Conservation (phyloP, 2,329 filamentous ascomycete species). For the Trichoderma oligosporum region DNA sequence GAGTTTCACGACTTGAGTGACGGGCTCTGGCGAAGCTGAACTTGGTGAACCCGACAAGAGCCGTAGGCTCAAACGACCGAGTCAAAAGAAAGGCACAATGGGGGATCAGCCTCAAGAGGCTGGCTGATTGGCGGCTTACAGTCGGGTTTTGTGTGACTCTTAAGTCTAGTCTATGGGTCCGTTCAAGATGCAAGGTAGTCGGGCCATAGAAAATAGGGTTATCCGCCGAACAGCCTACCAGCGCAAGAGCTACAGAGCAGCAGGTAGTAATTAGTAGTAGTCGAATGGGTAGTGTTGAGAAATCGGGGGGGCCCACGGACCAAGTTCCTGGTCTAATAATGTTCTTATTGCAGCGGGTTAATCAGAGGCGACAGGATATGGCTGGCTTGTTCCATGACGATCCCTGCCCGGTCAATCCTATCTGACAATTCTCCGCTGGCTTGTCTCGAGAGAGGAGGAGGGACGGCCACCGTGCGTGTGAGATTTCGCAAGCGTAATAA, state of each 20-base stretch:
- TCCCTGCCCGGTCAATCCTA: slow-evolving; percentile 29
- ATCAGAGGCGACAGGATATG: slow-evolving; percentile 19
- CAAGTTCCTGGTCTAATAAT: slow-evolving; percentile 31
- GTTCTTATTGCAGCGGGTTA: slow-evolving; percentile 35
- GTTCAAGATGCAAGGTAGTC: slow-evolving; percentile 42
- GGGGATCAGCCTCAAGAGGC: slow-evolving; percentile 31
- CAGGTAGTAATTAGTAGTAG: too few species aligned
- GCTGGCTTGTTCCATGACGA: slow-evolving; percentile 31
- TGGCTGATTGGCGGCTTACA: slow-evolving; percentile 40
- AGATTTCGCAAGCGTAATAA: slow-evolving; percentile 28
- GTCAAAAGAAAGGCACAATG: slow-evolving; percentile 26
- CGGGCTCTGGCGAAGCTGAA: slow-evolving; percentile 25
- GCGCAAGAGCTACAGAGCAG: slow-evolving; percentile 3
- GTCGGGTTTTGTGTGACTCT: slow-evolving; percentile 51
- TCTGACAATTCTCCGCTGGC: slow-evolving; percentile 37
- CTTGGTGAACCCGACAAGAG: slow-evolving; percentile 21
- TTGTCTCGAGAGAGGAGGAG: slow-evolving; percentile 29
- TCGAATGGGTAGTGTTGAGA: slow-evolving; percentile 5
- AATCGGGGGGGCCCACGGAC: slow-evolving; percentile 31
- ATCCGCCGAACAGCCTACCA: slow-evolving; percentile 28
- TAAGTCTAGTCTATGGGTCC: slow-evolving; percentile 34
- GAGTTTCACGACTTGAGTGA: slow-evolving; percentile 32
- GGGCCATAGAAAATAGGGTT: slow-evolving; percentile 39
- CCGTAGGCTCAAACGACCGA: slow-evolving; percentile 25
- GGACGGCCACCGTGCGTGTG: slow-evolving; percentile 21